phyloP scores from a whole-genome alignment of 305 asterid species.

The Ilex paraguariensis region DNA sequence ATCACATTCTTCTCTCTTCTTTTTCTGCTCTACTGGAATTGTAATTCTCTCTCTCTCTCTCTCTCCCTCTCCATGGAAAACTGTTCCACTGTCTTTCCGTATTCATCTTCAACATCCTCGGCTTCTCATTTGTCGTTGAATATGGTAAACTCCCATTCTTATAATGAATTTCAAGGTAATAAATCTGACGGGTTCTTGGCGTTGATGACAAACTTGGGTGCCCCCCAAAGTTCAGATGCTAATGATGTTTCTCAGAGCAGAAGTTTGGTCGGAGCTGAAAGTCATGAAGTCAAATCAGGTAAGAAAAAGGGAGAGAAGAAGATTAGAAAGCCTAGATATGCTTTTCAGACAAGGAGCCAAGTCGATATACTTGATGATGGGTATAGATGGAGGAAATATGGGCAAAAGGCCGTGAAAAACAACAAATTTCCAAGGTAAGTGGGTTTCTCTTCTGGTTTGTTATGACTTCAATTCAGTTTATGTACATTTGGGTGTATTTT shows the following conservation, averaged over 20 bases:
- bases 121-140: constrained; percentile 18
- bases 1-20: neutral
- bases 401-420: constrained; percentile 83
- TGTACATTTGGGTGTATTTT: too few relatives aligned
- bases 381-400: constrained; percentile 87
- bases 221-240: neutral
- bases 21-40: neutral
- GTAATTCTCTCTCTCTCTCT: neutral
- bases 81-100: constrained; percentile 10
- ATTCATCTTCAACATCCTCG: constrained; percentile 16
- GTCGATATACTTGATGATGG: constrained; percentile 94
- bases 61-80: constrained; percentile 17
- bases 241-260: neutral
- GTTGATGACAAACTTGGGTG: constrained; percentile 22
- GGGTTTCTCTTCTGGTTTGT: neutral
- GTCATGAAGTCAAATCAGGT: constrained; percentile 22
- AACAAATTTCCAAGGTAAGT: constrained; percentile 70
- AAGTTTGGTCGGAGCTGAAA: constrained; percentile 6
- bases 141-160: constrained; percentile 11
- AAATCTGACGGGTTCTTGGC: constrained; percentile 22
- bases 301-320: constrained; percentile 47
- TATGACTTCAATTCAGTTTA: too few relatives aligned
- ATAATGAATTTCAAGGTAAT: constrained; percentile 7
- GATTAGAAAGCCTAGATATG: constrained; percentile 42
- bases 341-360: constrained; percentile 82